Evolutionary conservation across 2,329 filamentous ascomycete genomes (phyloP), one percentile per base, ranked within the genome.

Genomic region (Aphanoascus verrucosus): DNA sequence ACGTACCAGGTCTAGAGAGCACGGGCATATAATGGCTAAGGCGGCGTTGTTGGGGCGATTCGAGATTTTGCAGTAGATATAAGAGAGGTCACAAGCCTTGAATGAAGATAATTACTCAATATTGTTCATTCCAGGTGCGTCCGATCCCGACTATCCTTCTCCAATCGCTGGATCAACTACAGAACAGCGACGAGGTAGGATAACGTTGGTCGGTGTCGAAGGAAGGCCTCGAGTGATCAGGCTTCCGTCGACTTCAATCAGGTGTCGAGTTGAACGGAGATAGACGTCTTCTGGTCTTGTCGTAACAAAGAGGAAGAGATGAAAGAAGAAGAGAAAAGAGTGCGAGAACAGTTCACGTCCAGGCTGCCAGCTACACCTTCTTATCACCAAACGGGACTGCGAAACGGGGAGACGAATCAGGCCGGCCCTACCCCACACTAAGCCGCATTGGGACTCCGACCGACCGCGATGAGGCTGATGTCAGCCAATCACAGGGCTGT

Each of bases 401-500:
- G 6, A 38, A 19, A 17, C 44, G 51, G 51, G 23, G 44, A 56
- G 55, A 34, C 55, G 35, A 52, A 52, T 43, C 40, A 54, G 54
- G 38, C 52, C n/a, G 40, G 14, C 12, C 19, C 23, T 5, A 11
- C n/a, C 3, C 8, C n/a, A 4, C 55, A 38, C 55, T 57, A 57
- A 50, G 34, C 55, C 45, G 5, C 38, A 48, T 57, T 50, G 52
- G 55, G 55, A 55, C 52, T 57, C 55, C 55, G 55, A 57, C 23
- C 55, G 48, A 19, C 19, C 47, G 38, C 8, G n/a, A 15, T 15
- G 31, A 31, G 28, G n/a, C 42, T 5, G 28, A 32, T 17, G 6
- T 19, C 19, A 32, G 20, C 44, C 44, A 54, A 54, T 49, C 44
- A 37, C 8, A 20, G 15, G 44, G 34, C 51, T 20, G 14, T 9